Percentiles rank a stretch among this genome's conserved stretches.
phyloP scores from a whole-genome alignment of 352 stramenopile genomes.

The Phytophthora brassicae region DNA sequence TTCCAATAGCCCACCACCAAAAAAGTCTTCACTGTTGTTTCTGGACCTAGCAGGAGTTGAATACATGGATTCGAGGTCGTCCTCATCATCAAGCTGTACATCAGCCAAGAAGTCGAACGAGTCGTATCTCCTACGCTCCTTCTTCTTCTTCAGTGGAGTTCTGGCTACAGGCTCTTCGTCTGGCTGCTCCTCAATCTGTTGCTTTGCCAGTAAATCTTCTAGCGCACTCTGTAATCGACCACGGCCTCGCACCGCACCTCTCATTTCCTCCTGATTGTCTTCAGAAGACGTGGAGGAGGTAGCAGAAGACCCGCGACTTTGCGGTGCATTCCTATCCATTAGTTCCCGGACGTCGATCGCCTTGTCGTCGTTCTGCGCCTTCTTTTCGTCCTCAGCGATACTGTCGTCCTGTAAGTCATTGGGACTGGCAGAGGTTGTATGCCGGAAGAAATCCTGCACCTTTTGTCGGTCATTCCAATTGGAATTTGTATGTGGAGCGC shows the following conservation, averaged over 20 bases:
- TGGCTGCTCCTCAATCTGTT: constrained; percentile 20
- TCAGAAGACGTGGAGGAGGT: constrained; percentile 41
- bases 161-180: constrained; percentile 21
- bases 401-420: not conserved
- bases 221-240: constrained; percentile 23
- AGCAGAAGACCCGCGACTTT: constrained; percentile 18
- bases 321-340: constrained; percentile 32
- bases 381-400: constrained; percentile 22
- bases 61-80: constrained; percentile 31
- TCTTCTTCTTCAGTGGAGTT: constrained; percentile 9
- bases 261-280: constrained; percentile 24
- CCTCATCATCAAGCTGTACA: constrained; percentile 24
- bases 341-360: constrained; percentile 63
- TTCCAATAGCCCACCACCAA: constrained; percentile 27
- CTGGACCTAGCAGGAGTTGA: constrained; percentile 28
- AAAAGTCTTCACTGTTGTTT: constrained; percentile 38
- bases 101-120: constrained; percentile 38
- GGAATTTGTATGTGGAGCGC: constrained; percentile 9
- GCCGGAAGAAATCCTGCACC: constrained; percentile 57
- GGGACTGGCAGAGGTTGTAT: constrained; percentile 31
- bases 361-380: constrained; percentile 48
- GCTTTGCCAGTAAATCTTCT: constrained; percentile 22
- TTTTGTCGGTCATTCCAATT: constrained; percentile 56
- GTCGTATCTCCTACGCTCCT: constrained; percentile 33
- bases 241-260: constrained; percentile 5